Percentiles rank a stretch among this genome's conserved stretches.
Conservation (phyloP, 176 grass and related monocot genomes). For the Triticum dicoccoides region DNA sequence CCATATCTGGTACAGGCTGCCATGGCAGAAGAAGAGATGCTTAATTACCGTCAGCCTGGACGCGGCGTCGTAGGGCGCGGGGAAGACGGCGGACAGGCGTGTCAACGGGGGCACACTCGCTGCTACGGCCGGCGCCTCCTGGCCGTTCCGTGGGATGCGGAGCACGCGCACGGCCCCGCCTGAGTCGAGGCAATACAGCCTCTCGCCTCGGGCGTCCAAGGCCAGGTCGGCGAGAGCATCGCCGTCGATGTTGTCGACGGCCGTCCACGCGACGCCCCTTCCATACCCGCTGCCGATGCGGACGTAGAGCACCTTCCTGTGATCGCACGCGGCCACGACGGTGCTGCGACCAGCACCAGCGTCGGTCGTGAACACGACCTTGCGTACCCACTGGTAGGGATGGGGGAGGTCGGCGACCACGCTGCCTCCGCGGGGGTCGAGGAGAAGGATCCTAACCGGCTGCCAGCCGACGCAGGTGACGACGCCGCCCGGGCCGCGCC, state of each 20-base stretch:
- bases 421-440: background rate
- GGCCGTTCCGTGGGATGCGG: background rate
- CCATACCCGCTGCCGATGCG: background rate
- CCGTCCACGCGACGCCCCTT: background rate
- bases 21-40: background rate
- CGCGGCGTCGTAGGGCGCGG: background rate
- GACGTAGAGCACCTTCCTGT: background rate
- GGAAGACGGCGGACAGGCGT: background rate
- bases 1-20: background rate
- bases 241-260: background rate
- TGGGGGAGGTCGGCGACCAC: background rate
- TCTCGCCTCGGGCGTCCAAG: background rate
- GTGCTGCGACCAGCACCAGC: too few species aligned
- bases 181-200: background rate
- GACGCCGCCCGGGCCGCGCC: fast-evolving
- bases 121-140: background rate
- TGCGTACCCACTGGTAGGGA: background rate
- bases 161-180: background rate
- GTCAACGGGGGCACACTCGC: too few species aligned
- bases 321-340: background rate
- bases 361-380: conserved; percentile 17
- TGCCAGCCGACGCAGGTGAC: background rate
- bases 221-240: conserved; percentile 12
- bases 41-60: background rate
- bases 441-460: background rate